A percentile compares a stretch with the other conserved stretches of the same genome.
Evolutionary conservation across 306 rosid species (phyloP).

Genomic region (Mimosa bimucronata): DNA sequence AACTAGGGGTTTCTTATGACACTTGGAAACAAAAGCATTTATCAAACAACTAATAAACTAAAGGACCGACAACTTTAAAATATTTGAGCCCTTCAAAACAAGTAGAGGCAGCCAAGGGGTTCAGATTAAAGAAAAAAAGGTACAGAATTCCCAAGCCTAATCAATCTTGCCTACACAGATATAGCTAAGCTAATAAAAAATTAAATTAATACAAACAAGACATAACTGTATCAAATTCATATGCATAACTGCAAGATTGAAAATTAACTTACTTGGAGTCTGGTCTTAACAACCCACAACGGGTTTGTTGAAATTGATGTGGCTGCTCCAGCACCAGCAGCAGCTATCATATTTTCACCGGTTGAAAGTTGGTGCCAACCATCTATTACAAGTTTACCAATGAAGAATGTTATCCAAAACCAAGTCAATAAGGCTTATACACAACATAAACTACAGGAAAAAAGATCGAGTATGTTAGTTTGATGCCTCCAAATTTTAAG

Average conservation of each 20-base stretch:
- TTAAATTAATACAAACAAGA: slow-evolving; percentile 9
- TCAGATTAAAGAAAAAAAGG: slow-evolving; percentile 4
- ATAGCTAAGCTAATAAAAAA: slow-evolving; percentile 6
- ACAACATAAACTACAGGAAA: slow-evolving; percentile 1
- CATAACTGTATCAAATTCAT: background rate
- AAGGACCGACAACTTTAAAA: background rate
- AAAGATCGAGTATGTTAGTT: slow-evolving; percentile 1
- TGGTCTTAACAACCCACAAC: slow-evolving; percentile 96
- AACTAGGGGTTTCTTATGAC: background rate
- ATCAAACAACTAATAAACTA: slow-evolving; percentile 15
- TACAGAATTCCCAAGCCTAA: slow-evolving; percentile 23
- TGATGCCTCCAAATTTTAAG: slow-evolving; percentile 6
- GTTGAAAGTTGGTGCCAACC: slow-evolving; percentile 60
- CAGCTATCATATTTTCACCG: slow-evolving; percentile 75
- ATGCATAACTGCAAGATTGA: slow-evolving; percentile 28
- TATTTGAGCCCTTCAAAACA: slow-evolving; percentile 14
- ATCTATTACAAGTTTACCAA: slow-evolving; percentile 42
- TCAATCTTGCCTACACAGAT: slow-evolving; percentile 5
- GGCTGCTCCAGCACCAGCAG: slow-evolving; percentile 93
- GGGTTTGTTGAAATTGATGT: slow-evolving; percentile 89
- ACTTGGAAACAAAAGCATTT: background rate
- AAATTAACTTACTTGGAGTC: slow-evolving; percentile 85
- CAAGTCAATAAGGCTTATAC: slow-evolving; percentile 30
- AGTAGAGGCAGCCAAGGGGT: slow-evolving; percentile 11
- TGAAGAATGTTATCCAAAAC: slow-evolving; percentile 14